These are phyloP conservation scores for Cutaneotrichosporon sp. DNA, from an alignment of 1,284 basidiomycete genomes.

Conservation along the genomic window DNA sequence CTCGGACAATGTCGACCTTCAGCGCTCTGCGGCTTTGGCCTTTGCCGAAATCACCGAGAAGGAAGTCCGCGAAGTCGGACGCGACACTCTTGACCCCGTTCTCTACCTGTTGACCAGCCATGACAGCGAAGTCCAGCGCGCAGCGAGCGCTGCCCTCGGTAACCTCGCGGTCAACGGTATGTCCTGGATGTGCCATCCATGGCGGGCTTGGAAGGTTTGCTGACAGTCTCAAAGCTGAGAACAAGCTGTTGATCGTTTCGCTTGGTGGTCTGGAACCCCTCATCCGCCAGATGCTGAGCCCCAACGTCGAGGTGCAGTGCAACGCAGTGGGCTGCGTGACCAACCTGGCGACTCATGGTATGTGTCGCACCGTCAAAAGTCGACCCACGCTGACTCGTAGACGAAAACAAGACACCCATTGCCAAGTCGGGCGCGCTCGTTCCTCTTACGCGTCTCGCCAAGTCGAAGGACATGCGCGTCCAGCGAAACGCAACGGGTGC, in stretches of 20 bases:
- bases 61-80: slow-evolving; percentile 92
- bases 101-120: slow-evolving; percentile 96
- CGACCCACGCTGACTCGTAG: slow-evolving; percentile 43
- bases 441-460: slow-evolving; percentile 89
- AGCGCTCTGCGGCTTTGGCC: slow-evolving; percentile 93
- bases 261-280: slow-evolving; percentile 95
- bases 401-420: slow-evolving; percentile 99
- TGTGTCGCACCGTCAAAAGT: slow-evolving; percentile 30
- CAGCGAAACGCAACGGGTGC: slow-evolving; percentile 98
- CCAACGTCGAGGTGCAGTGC: slow-evolving; percentile 99
- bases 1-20: slow-evolving; percentile 98
- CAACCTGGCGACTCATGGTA: slow-evolving; percentile 95
- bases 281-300: slow-evolving; percentile 94
- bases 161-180: slow-evolving; percentile 97
- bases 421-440: slow-evolving; percentile 98
- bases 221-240: slow-evolving; percentile 72
- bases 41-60: slow-evolving; percentile 99
- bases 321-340: slow-evolving; percentile 99
- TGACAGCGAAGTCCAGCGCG: slow-evolving; percentile 97
- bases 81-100: slow-evolving; percentile 97
- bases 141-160: slow-evolving; percentile 95
- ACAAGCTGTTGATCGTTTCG: slow-evolving; percentile 98
- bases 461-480: slow-evolving; percentile 98
- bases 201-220: neutral
- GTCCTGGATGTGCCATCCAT: slow-evolving; percentile 38